Conservation (phyloP, 2,329 filamentous ascomycete species). For the Colletotrichum eleusines region DNA sequence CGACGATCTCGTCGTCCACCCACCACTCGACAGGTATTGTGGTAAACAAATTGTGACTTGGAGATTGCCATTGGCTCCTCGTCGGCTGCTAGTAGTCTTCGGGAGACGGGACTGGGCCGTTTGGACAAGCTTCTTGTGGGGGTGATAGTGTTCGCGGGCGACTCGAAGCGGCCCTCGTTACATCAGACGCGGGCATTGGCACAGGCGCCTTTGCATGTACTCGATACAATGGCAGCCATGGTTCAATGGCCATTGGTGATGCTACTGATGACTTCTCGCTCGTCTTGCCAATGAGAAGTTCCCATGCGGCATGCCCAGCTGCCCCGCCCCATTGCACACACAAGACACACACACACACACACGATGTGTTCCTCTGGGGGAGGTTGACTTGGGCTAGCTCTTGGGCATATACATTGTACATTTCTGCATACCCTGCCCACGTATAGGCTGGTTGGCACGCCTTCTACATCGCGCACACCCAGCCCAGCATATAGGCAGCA, state of each 20-base stretch:
- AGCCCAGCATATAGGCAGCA: constrained; percentile 19
- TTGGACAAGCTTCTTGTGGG: constrained; percentile 40
- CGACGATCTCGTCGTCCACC: constrained; percentile 34
- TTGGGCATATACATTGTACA: background rate
- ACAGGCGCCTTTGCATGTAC: constrained; percentile 22
- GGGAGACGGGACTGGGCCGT: constrained; percentile 36
- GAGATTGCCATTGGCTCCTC: constrained; percentile 30
- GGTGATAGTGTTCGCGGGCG: constrained; percentile 15
- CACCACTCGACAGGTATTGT: constrained; percentile 25
- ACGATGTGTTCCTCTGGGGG: background rate
- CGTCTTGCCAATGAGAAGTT: constrained; percentile 1
- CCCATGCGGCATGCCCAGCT: background rate
- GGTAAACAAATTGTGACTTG: constrained; percentile 24
- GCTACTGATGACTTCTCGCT: background rate
- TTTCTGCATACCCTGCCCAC: background rate
- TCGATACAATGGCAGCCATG: constrained; percentile 18
- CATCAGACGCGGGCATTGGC: constrained; percentile 15
- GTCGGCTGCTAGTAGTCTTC: constrained; percentile 35
- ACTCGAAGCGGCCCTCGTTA: constrained; percentile 20
- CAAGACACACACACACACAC: background rate
- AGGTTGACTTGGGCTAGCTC: constrained; percentile 1
- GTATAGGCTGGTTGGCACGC: constrained; percentile 13
- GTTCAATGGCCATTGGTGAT: constrained; percentile 6
- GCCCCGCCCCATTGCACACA: background rate
- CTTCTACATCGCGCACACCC: constrained; percentile 34